These are phyloP conservation scores for Globisporangium iwayamae DNA, from an alignment of 352 stramenopile species.

Conservation along the genomic window DNA sequence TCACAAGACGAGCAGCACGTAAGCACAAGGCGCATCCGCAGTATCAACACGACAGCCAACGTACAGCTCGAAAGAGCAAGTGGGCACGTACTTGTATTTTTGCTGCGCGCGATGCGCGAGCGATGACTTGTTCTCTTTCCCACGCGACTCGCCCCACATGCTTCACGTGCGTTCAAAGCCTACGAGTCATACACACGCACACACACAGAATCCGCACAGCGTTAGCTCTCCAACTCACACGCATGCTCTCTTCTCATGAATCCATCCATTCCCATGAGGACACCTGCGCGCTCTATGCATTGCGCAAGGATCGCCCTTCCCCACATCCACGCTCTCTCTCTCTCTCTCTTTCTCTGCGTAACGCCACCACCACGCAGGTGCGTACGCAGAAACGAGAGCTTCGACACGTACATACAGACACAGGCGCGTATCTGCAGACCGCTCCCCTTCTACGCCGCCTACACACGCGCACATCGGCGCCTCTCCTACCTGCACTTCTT, in stretches of 20 bases:
- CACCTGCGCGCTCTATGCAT: background rate
- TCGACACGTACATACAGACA: background rate
- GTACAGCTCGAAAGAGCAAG: background rate
- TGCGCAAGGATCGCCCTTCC: conserved; percentile 1
- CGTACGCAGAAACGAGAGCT: background rate
- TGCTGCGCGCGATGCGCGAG: conserved; percentile 82
- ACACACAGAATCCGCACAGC: background rate
- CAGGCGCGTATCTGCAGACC: background rate
- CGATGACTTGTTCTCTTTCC: conserved; percentile 86
- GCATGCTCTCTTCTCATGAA: background rate
- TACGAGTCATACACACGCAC: background rate
- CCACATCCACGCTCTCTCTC: background rate
- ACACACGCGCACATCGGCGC: background rate
- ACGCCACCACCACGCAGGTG: background rate
- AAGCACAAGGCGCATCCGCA: no score
- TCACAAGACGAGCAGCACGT: background rate
- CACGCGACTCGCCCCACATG: conserved; percentile 56
- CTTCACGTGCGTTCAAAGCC: background rate
- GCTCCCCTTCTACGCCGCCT: background rate
- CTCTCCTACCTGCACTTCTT: conserved; percentile 1
- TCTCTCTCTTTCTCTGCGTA: background rate
- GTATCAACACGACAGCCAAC: background rate
- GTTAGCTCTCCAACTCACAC: background rate
- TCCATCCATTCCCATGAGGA: background rate
- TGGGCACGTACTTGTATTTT: conserved; percentile 79